Evolutionary conservation across 495 filamentous ascomycete species (phyloP).

Genomic region (Penicillium parvum): DNA sequence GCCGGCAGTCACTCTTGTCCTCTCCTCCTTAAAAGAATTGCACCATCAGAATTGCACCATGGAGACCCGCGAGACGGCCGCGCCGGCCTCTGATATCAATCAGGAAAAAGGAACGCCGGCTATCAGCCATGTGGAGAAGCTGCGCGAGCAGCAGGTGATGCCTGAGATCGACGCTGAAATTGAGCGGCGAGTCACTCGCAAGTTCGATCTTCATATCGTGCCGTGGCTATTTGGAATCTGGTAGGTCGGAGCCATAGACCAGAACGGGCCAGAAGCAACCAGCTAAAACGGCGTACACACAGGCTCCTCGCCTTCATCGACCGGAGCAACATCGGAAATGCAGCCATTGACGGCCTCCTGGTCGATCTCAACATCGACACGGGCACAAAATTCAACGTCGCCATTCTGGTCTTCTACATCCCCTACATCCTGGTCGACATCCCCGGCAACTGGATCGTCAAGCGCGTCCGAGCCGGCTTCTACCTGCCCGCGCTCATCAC

Average conservation of each 20-base stretch:
- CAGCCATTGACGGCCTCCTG: neutral
- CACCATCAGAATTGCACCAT: no score
- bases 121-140: neutral
- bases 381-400: neutral
- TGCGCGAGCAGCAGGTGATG: neutral
- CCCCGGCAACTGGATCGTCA: neutral
- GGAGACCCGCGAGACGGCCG: no score
- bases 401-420: neutral
- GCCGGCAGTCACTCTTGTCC: no score
- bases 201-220: neutral
- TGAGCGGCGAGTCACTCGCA: neutral
- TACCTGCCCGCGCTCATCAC: neutral
- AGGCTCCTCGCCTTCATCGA: neutral
- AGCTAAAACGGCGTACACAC: no score
- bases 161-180: neutral
- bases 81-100: no score
- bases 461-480: neutral
- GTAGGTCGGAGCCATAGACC: no score
- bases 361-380: neutral
- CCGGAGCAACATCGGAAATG: neutral
- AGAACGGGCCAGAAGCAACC: no score
- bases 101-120: no score
- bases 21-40: no score
- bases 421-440: neutral
- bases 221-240: neutral